Base-by-base conservation (phyloP, 176 grass and related monocot species). In the Neostapfia colusana region DNA sequence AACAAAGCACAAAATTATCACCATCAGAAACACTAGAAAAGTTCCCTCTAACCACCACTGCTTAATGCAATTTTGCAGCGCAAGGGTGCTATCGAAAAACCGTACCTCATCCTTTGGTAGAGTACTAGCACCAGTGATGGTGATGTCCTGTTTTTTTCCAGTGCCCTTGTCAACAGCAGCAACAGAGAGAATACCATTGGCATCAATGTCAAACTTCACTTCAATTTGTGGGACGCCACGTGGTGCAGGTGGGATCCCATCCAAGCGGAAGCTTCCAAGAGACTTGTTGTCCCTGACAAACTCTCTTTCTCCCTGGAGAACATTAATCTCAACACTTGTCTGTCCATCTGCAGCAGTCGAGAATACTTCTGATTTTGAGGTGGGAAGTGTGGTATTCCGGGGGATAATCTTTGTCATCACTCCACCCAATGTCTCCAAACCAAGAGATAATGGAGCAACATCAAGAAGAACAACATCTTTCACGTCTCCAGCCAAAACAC, bases 321-420 rank as follows among this genome's bases (percentile, higher is more conserved):
- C 89, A 86, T 95, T 99, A 54, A 99, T 95, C 48, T 99, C 95
- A 70, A 95, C 91, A 71, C 89, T 99, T 26, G 91, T 99, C 62
- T 92, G 95, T 27, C 95, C 89, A 80, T 99, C 95, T 69, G 89
- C 89, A 66, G 91, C 95, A 48, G 95, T 99, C 2, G 95, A 99
- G 87, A 99, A 99, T 79, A 99, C 95, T 87, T 99, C 95, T 55
- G 95, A 99, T 88, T 99, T 99, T 54, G 95, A 99, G 23, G 91
- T 99, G 40, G 91, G 91, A 21, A 99, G 51, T 56, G 95, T 99
- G 41, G 95, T 95, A 68, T 95, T 99, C 54, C 95, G 90, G 7
- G 89, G 91, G n/a, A 99, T 99, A 84, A 99, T 95, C 91, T 99
- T 99, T 38, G 91, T 95, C 95, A 99, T 99, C 62, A 99, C 91